Evolutionary conservation across 805 yeast species (phyloP).

Genomic region (Candida chauliodis): DNA sequence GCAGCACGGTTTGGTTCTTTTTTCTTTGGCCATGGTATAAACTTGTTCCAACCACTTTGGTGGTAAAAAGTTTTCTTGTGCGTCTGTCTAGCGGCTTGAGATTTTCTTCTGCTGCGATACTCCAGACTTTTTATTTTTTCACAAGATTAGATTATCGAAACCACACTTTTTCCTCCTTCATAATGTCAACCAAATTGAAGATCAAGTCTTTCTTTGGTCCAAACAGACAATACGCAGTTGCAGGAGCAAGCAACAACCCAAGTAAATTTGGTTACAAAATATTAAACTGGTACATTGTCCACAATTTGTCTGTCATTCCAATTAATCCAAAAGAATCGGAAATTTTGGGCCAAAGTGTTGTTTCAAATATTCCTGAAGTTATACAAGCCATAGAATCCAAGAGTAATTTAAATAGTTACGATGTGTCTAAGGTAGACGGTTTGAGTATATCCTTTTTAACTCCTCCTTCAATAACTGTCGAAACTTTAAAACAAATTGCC

Average conservation of each 20-base stretch:
- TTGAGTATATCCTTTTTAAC: slow-evolving; percentile 68
- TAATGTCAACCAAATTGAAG: slow-evolving; percentile 35
- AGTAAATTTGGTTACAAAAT: slow-evolving; percentile 69
- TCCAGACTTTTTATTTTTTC: slow-evolving; percentile 2
- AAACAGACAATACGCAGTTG: slow-evolving; percentile 54
- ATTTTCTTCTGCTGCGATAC: too few relatives aligned
- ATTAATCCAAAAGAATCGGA: slow-evolving; percentile 54
- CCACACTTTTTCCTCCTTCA: slow-evolving; percentile 5
- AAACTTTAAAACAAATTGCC: slow-evolving; percentile 32
- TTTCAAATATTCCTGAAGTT: slow-evolving; percentile 26
- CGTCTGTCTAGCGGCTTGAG: too few relatives aligned
- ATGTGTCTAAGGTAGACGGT: slow-evolving; percentile 35
- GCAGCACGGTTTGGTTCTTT: slow-evolving; percentile 57
- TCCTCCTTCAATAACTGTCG: slow-evolving; percentile 58
- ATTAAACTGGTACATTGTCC: slow-evolving; percentile 60
- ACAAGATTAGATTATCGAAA: not conserved
- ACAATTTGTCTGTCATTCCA: slow-evolving; percentile 58
- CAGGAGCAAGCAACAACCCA: slow-evolving; percentile 68
- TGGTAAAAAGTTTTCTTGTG: too few relatives aligned
- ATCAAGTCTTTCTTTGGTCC: slow-evolving; percentile 49
- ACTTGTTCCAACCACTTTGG: too few relatives aligned
- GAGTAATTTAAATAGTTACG: slow-evolving; percentile 20
- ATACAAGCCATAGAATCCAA: slow-evolving; percentile 18
- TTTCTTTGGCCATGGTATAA: slow-evolving; percentile 28
- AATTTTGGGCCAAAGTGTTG: slow-evolving; percentile 45